Base-by-base conservation (phyloP, 306 rosid genomes). In the Trifolium subterraneum region DNA sequence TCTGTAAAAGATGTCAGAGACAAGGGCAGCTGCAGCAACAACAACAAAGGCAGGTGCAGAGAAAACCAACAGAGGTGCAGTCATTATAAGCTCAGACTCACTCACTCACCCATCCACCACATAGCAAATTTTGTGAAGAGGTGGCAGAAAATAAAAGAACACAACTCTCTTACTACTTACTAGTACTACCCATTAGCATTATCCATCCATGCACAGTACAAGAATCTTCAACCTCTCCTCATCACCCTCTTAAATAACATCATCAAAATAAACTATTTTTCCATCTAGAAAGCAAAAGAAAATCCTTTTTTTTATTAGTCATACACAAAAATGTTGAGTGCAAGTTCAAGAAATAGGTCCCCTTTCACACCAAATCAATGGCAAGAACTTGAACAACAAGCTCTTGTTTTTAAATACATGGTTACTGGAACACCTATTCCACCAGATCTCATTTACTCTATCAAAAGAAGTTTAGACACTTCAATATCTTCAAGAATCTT, bases 311-410 rank as follows among this genome's bases (percentile, higher is more conserved):
- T 36, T 2, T 39, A 9, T 39, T 41, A 10, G 47, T 42, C 14
- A 8, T 25, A 18, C 75, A 64, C 64, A 60, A 81, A 74, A 74
- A 86, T 82, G 94, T 71, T 87, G 86, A 86, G 70, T 73, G 80
- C 82, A 68, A 83, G 64, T 81, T 83, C 86, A 61, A 87, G 87
- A 65, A 87, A 79, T 54, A 88, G 87, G 87, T 86, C 90, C 50
- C 93, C 87, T 75, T 95, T 95, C 87, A 90, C 99, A 47, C 73
- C 93, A 78, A 72, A 88, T 45, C 99, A 95, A 68, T 95, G 99
- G 99, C 99, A 95, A 74, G 99, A 95, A 72, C 98, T 95, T 55
- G 99, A 95, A 63, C 98, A 92, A 52, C 99, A 95, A 82, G 97
- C 99, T 39, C 90, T 95, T 25, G 86, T 95, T 83, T 95, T 88